Evolutionary conservation across 2,329 filamentous ascomycete species (phyloP), one percentile per base, ranked within the genome.

Genomic region (Aplosporella prunicola): DNA sequence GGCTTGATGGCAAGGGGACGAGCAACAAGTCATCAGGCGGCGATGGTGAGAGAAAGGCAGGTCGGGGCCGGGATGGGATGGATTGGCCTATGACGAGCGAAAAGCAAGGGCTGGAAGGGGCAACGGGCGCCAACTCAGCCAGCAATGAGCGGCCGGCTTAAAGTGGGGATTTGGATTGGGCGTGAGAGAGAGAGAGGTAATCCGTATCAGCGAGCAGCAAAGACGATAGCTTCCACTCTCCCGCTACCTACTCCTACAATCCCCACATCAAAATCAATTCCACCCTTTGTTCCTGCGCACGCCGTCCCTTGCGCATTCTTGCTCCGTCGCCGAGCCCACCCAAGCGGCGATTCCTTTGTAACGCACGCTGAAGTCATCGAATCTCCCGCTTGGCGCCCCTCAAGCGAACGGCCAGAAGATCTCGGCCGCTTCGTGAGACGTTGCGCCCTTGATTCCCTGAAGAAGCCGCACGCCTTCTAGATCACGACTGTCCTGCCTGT

Each of bases 311-410:
- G 35, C 33, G 17, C 33, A n/a, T 18, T 14, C 11, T 22, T 17
- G 20, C 23, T 5, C 32, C 15, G 17, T 22, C 34, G 34, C 34
- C 34, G 34, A 36, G 34, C 18, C 13, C 14, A 9, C 9, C 23
- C 22, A 15, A n/a, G n/a, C n/a, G n/a, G n/a, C n/a, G n/a, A n/a
- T n/a, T 29, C 17, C 36, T 39, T 39, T 32, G 29, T 39, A 24
- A n/a, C 22, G 24, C 32, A 16, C 20, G 32, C 20, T 39, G 27
- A 20, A 14, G 27, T 25, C 26, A 26, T 35, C 32, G 28, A n/a
- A 24, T 32, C 29, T 15, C 35, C 35, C 35, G 35, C 35, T 39
- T 39, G 36, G 36, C 36, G 20, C 36, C 35, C 36, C 35, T 30
- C 36, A 39, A 39, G 36, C 36, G 36, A 32, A 9, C 24, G n/a